Evolutionary conservation across 1,284 basidiomycete genomes (phyloP), one percentile per base, ranked within the genome.

Genomic region (Fomitopsis schrenkii): DNA sequence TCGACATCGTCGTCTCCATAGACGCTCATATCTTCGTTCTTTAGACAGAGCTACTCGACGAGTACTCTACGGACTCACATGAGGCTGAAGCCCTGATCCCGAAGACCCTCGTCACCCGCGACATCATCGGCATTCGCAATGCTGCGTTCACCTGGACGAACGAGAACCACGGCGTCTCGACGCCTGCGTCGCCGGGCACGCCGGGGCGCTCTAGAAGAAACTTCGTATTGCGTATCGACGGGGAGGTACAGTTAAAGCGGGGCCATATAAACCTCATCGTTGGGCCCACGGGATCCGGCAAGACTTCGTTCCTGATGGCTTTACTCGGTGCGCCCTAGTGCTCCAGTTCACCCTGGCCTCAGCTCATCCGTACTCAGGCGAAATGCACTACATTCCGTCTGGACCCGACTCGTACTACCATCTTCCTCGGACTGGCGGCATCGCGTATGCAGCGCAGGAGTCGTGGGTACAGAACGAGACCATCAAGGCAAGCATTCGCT

Each of bases 361-460:
- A 53, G 14, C 50, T 46, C n/a, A 35, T 8, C 4, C 15, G 22
- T 15, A 35, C 15, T 30, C 50, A 74, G 82, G 81, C 35, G 82
- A 86, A 67, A 81, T 87, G 84, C 84, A 87, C 65, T 85, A 81
- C 64, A 70, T 79, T 17, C 78, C 82, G 7, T 70, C 75, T 10
- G 76, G 77, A 8, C 76, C 80, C 19, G 80, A 79, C 36, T 83
- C 86, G 0, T 88, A 84, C 79, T 88, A 80, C 70, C 83, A 83
- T 62, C 78, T 91, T 9, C 88, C 89, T 12, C 78, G 88, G 6
- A 72, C 74, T 1, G 80, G 81, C 8, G 88, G 88, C 4, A 81
- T 91, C 5, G 84, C 86, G 0, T 91, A 88, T 72, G 86, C 87
- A 5, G 84, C 87, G 0, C 89, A 92, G 70, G 88, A 90, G 66